A percentile compares a stretch with the other conserved stretches of the same genome.
Evolutionary conservation across 2,329 filamentous ascomycete genomes (phyloP).

Genomic region (Claviceps arundinis): DNA sequence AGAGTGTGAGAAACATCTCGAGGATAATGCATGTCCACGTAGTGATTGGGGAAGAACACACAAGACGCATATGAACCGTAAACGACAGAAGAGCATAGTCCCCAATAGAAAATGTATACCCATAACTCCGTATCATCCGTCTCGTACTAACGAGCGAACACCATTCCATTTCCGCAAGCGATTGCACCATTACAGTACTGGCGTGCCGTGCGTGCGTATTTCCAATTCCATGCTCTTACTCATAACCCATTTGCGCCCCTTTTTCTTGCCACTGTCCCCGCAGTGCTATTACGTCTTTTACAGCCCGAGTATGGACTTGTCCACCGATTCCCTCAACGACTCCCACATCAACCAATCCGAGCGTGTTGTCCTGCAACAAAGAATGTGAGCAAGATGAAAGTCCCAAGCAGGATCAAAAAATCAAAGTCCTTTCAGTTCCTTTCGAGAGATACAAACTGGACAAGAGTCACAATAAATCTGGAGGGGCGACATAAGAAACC

Average conservation of each 20-base stretch:
- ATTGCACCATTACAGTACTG: neutral
- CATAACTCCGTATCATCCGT: neutral
- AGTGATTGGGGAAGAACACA: neutral
- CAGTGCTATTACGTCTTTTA: neutral
- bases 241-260: neutral
- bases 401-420: neutral
- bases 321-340: conserved; percentile 52
- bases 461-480: neutral
- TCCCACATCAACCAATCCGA: conserved; percentile 99
- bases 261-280: no score
- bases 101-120: no score
- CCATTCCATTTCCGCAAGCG: neutral
- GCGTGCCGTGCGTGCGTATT: neutral
- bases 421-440: neutral
- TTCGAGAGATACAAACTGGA: neutral
- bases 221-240: no score
- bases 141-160: neutral
- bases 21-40: neutral
- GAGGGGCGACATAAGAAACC: neutral
- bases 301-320: conserved; percentile 48
- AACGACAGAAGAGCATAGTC: neutral
- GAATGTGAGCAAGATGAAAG: neutral
- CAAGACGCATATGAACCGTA: neutral
- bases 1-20: neutral
- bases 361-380: conserved; percentile 59